Percentiles rank a stretch among this genome's conserved stretches.
phyloP scores from a whole-genome alignment of 2,329 filamentous ascomycete genomes.

The Bipolaris gigantea region DNA sequence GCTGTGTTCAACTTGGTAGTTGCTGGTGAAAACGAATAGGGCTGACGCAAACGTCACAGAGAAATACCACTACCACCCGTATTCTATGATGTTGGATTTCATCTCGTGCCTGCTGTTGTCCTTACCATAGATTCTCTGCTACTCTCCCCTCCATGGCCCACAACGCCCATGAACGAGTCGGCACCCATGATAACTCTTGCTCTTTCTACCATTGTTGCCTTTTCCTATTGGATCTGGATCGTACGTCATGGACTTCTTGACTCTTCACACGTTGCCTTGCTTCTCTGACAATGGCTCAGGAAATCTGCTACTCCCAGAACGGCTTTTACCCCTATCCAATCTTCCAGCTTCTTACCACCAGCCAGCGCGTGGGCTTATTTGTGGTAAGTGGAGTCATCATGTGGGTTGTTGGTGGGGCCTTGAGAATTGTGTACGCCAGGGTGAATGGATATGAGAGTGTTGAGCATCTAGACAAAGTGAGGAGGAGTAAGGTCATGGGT shows the following conservation, averaged over 20 bases:
- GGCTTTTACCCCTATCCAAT: conserved; percentile 84
- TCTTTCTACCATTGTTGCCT: conserved; percentile 62
- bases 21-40: no score
- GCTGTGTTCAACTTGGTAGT: no score
- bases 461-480: conserved; percentile 22
- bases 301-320: conserved; percentile 69
- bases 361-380: conserved; percentile 70
- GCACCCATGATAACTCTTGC: conserved; percentile 61
- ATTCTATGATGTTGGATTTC: conserved; percentile 52
- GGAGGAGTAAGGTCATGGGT: conserved; percentile 23
- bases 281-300: conserved; percentile 33
- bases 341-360: conserved; percentile 68
- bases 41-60: not conserved
- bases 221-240: conserved; percentile 76
- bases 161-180: conserved; percentile 52
- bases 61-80: conserved; percentile 46
- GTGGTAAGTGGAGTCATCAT: conserved; percentile 69
- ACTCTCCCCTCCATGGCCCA: conserved; percentile 69
- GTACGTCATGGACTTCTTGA: not conserved
- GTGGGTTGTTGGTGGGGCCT: conserved; percentile 66
- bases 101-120: conserved; percentile 64
- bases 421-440: conserved; percentile 71
- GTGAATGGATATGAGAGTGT: conserved; percentile 59
- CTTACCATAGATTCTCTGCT: conserved; percentile 67
- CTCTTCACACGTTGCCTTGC: not conserved